Base-by-base conservation (phyloP, 2,329 filamentous ascomycete species). In the Shiraia bambusicola region DNA sequence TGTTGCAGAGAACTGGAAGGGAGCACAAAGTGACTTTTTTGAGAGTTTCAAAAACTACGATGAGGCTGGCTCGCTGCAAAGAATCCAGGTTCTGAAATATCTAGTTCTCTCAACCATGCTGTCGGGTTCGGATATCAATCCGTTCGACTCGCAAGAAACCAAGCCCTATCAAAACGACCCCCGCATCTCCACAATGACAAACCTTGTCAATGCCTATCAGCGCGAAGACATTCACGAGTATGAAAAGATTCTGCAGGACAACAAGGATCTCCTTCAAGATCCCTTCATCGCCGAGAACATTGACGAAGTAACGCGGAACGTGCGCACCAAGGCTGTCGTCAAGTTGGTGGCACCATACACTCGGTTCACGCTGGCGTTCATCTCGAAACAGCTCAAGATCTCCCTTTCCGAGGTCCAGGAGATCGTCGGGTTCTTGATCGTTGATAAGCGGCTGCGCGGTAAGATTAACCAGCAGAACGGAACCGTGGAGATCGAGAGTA, bases 1-100 rank as follows among this genome's bases (percentile, higher is more conserved):
- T 17, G 37, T 43, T 19, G 30, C 53, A 78, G 93, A 97, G 74
- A 97, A 97, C 68, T 98, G 93, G 93, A 89, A 93, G 67, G 88
- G 91, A 62, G 93, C 93, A 1, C 91, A 97, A 71, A 92, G 84
- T 58, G 93, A 97, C 74, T 98, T 98, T 71, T 96, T 96, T 69
- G 93, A 98, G 69, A 95, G 92, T 1, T 98, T 98, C 76, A 87
- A 91, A 42, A 97, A 96, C 73, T 98, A 97, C 72, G 93, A 98
- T 66, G 93, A 98, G 75, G 93, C 93, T 28, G 93, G 93, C 32
- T 96, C 91, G 17, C 80, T 96, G 60, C 92, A 97, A 69, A 83
- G 93, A 34, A 97, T 97, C 56, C 92, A 97, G 69, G 93, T 97
- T 12, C 81, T 98, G 57, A 97, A 96, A 72, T 98, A 98, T 63